These are phyloP conservation scores for Stachybotrys chartarum DNA, from an alignment of 2,329 filamentous ascomycete species.

Conservation along the genomic window DNA sequence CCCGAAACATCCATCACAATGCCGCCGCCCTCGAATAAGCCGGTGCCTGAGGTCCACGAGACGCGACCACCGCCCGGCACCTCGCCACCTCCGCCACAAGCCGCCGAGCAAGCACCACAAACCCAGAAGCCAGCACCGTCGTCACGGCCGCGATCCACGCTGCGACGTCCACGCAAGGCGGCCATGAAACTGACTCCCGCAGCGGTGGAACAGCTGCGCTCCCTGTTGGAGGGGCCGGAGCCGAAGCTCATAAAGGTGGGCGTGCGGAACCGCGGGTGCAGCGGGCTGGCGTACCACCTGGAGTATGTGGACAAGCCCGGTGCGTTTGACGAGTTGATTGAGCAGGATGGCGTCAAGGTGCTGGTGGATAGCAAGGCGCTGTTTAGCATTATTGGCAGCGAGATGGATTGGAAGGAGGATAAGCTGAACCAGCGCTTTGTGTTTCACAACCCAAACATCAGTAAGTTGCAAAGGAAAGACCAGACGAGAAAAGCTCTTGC, in stretches of 20 bases:
- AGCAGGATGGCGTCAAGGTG: conserved; percentile 93
- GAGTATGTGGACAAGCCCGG: conserved; percentile 92
- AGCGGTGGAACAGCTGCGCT: conserved; percentile 72
- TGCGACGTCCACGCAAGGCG: conserved; percentile 65
- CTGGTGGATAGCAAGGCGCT: conserved; percentile 95
- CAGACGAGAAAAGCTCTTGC: conserved; percentile 3
- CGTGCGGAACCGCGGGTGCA: conserved; percentile 90
- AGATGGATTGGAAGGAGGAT: conserved; percentile 99
- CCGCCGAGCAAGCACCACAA: conserved; percentile 27
- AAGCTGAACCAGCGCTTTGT: conserved; percentile 88
- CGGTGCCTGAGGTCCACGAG: conserved; percentile 44
- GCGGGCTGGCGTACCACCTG: conserved; percentile 84
- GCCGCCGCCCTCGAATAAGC: conserved; percentile 18
- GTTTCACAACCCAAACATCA: conserved; percentile 97
- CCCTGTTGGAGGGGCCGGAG: conserved; percentile 74
- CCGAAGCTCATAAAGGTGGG: conserved; percentile 92
- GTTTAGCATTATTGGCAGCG: conserved; percentile 95
- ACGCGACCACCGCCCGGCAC: conserved; percentile 35
- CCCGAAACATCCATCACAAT: conserved; percentile 41
- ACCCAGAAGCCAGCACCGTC: conserved; percentile 58
- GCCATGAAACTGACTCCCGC: conserved; percentile 78
- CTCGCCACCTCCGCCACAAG: conserved; percentile 8
- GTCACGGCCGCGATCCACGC: conserved; percentile 25
- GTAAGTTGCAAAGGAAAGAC: conserved; percentile 49
- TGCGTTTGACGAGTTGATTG: conserved; percentile 82